Base-by-base conservation (phyloP, 106 monocot genomes). In the Ottelia alismoides region DNA sequence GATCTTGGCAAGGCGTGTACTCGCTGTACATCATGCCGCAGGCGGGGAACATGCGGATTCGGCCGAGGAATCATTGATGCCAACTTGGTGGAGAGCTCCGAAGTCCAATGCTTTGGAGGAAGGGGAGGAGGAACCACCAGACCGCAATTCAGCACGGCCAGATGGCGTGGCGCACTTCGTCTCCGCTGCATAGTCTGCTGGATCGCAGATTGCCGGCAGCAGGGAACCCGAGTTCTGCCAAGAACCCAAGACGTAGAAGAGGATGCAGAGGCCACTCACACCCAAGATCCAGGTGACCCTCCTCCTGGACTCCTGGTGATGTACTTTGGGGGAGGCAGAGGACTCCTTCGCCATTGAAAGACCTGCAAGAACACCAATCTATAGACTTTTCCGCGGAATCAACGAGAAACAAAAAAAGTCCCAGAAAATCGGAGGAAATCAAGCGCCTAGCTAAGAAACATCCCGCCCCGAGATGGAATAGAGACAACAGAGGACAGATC, bases 331-430 rank as follows among this genome's bases (percentile, higher is more conserved):
- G 44, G 83, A 77, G 30, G 44, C 77, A 63, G 30, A 26, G 25
- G 67, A 50, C 11, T 91, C 90, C 55, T 75, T 80, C 9, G 87
- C 83, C 87, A 93, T 93, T 54, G n/a, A n/a, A n/a, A n/a, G n/a
- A n/a, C n/a, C n/a, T n/a, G n/a, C n/a, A n/a, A n/a, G n/a, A n/a
- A n/a, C n/a, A n/a, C n/a, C n/a, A n/a, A n/a, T n/a, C n/a, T n/a
- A n/a, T n/a, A n/a, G n/a, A n/a, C n/a, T n/a, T n/a, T n/a, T n/a
- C n/a, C n/a, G n/a, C n/a, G n/a, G n/a, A n/a, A n/a, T n/a, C n/a
- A n/a, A n/a, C n/a, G n/a, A n/a, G n/a, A n/a, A n/a, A n/a, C n/a
- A n/a, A n/a, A n/a, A n/a, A n/a, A n/a, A n/a, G n/a, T n/a, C n/a
- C n/a, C n/a, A n/a, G n/a, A n/a, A n/a, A n/a, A n/a, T n/a, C n/a